Conservation (phyloP, 108 stramenopile species). For the Skeletonema tropicum region DNA sequence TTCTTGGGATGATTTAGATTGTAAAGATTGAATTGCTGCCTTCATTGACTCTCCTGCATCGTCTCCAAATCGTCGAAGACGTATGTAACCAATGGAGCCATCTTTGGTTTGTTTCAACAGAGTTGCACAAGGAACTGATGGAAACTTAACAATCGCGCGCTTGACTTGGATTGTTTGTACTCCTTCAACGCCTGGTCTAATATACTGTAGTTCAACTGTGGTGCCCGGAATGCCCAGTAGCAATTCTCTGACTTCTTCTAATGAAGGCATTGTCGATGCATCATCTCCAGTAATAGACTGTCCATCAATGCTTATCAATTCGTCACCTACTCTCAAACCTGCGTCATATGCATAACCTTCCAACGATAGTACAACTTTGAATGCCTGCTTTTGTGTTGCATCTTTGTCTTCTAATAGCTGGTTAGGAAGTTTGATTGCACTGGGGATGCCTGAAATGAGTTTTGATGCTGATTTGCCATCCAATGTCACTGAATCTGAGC, state of each 20-base stretch:
- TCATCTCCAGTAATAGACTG: not conserved
- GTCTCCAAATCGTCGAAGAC: not conserved
- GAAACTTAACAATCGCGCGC: not conserved
- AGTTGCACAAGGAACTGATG: not conserved
- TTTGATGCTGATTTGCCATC: not conserved
- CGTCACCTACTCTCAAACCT: not conserved
- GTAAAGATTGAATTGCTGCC: not conserved
- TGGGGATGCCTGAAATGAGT: not conserved
- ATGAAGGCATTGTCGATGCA: constrained; percentile 1
- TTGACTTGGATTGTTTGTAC: not conserved
- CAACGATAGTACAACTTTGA: not conserved
- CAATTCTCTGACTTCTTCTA: constrained; percentile 3
- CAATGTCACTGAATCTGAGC: not conserved
- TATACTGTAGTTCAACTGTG: not conserved
- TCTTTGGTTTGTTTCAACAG: not conserved
- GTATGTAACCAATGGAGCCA: not conserved
- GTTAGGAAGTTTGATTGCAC: not conserved
- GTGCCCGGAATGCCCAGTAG: not conserved
- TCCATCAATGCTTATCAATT: not conserved
- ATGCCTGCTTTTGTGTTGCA: not conserved
- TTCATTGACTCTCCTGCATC: constrained; percentile 7
- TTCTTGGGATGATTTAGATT: not conserved
- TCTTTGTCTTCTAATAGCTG: not conserved
- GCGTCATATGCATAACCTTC: constrained; percentile 1
- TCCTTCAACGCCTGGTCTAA: not conserved